Conservation (phyloP, 345 rosid species). For the Arabidopsis arenosa region DNA sequence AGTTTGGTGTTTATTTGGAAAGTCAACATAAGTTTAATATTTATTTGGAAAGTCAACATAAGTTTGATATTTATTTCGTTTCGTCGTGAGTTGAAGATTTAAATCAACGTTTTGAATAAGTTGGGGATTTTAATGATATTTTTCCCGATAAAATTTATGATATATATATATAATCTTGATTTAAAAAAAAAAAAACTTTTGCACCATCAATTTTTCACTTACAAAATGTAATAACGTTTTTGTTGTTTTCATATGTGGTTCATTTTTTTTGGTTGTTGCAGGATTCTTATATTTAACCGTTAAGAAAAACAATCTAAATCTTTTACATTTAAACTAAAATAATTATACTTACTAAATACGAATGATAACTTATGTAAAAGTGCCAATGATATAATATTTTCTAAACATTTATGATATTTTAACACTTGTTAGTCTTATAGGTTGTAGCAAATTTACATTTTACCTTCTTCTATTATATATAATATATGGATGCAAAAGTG, state of each 20-base stretch:
- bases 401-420: too few relatives aligned
- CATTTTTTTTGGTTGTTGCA: neutral
- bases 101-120: too few relatives aligned
- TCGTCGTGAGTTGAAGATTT: too few relatives aligned
- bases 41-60: too few relatives aligned
- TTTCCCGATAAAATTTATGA: too few relatives aligned
- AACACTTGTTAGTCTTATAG: too few relatives aligned
- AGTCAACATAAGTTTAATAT: too few relatives aligned
- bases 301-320: neutral
- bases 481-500: conserved; percentile 20
- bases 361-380: neutral
- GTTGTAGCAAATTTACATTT: neutral
- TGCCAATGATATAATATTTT: neutral
- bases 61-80: too few relatives aligned
- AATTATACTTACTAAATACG: neutral
- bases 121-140: too few relatives aligned
- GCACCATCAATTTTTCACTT: neutral
- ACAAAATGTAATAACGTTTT: neutral
- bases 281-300: neutral
- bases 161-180: neutral
- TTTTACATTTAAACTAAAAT: neutral
- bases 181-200: neutral
- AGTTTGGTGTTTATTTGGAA: too few relatives aligned
- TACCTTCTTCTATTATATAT: neutral
- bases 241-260: neutral